Evolutionary conservation across 2,329 filamentous ascomycete genomes (phyloP).

Genomic region (Alternaria panax): DNA sequence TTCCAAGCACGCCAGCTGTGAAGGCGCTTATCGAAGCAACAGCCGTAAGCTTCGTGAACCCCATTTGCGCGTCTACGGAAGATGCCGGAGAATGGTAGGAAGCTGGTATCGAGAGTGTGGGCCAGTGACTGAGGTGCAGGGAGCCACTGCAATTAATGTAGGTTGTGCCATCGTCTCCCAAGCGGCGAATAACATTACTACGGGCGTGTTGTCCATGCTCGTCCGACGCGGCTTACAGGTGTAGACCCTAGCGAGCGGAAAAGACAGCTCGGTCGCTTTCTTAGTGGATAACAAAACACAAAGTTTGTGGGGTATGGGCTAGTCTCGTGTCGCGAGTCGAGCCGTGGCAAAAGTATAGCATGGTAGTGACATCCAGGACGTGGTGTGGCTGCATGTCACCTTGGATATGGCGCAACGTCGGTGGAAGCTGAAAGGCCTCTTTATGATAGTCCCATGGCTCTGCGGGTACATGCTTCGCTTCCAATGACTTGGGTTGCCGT

Average conservation of each 20-base stretch:
- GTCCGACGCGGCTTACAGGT: conserved; percentile 2
- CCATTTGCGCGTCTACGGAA: conserved; percentile 1
- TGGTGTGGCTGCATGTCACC: not conserved
- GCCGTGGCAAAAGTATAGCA: conserved; percentile 6
- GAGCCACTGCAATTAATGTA: conserved; percentile 12
- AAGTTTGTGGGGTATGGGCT: conserved; percentile 9
- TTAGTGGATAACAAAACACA: conserved; percentile 2
- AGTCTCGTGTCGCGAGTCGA: not conserved
- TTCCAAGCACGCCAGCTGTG: conserved; percentile 3
- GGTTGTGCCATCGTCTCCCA: not conserved
- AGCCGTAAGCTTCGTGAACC: conserved; percentile 14
- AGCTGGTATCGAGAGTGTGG: conserved; percentile 8
- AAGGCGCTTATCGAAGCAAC: conserved; percentile 11
- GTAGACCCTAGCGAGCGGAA: not conserved
- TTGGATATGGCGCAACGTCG: not conserved
- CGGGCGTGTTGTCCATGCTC: not conserved
- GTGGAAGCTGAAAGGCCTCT: not conserved
- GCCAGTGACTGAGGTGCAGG: conserved; percentile 9
- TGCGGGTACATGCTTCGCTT: not conserved
- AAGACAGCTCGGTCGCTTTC: not conserved
- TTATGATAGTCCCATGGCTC: not conserved
- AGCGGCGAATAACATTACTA: not conserved
- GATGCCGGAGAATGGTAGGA: not conserved
- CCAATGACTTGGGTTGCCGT: conserved; percentile 5
- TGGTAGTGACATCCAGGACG: not conserved